Evolutionary conservation across 768 basidiomycete genomes (phyloP), one percentile per base, ranked within the genome.

Genomic region (Rhizopogon vinicolor): DNA sequence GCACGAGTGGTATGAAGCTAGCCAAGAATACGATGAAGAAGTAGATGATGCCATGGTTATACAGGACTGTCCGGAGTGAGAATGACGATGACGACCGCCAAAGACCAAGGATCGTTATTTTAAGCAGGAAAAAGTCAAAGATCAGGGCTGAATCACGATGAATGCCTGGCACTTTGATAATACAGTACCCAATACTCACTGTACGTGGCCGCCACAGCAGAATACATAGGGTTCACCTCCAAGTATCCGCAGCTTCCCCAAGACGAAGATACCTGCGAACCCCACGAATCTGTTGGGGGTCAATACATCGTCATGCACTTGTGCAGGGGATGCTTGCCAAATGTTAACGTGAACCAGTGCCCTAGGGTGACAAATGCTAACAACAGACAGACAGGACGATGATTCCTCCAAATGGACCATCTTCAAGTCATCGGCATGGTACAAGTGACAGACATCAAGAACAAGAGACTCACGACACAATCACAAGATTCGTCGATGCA

Each of bases 351-450:
- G 14, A 51, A 43, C 68, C 67, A 70, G 12, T 68, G 68, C 8
- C 60, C 66, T 9, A 60, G 5, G 9, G 57, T 22, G 16, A 60
- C 13, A 0, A 57, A 0, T 35, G 56, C 9, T 1, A 70, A 37
- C 13, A 68, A 13, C 4, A 22, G 1, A 33, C 64, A 58, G n/a
- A 70, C 60, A 3, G 40, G 35, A 40, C 41, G 52, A 3, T 60
- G 57, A 8, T 44, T 51, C 39, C 46, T 68, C 67, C 68, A 68
- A 43, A 68, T 59, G 31, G 64, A 46, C 66, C 68, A 68, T 55
- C 68, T 70, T 41, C 12, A 7, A 25, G 25, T 25, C 25, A 25
- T 25, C 25, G 25, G 25, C 41, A 28, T 7, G 4, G 25, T 19
- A 9, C 6, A 28, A 40, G 5, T 19, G 0, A 7, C 3, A 35